phyloP scores from a whole-genome alignment of 257 asterid genomes.

The Forsythia suspensa region DNA sequence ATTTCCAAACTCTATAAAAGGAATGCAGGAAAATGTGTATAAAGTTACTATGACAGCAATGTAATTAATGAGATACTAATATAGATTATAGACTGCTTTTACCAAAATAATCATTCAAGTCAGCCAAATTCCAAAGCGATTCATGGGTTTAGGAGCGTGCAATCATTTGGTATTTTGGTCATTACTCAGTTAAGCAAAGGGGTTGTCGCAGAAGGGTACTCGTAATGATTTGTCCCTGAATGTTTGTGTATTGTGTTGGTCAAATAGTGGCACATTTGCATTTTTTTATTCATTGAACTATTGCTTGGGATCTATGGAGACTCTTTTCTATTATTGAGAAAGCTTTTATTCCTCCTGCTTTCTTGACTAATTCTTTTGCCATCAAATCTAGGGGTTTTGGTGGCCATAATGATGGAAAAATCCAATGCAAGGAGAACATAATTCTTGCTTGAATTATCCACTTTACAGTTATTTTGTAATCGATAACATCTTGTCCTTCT shows the following conservation, averaged over 20 bases:
- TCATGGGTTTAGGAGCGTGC: no score
- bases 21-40: no score
- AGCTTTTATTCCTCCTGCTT: neutral
- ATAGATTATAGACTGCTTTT: neutral
- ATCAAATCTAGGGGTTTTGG: neutral
- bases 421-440: neutral
- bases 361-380: neutral
- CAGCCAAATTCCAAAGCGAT: no score
- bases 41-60: neutral
- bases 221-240: neutral
- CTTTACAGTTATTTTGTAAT: neutral
- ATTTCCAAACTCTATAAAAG: no score
- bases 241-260: neutral
- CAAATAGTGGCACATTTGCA: neutral
- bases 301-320: neutral
- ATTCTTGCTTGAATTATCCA: neutral
- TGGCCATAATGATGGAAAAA: neutral
- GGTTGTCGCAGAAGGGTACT: neutral
- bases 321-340: no score
- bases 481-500: neutral
- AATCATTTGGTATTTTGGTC: no score
- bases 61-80: neutral
- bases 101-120: no score
- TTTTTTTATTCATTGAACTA: neutral
- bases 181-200: neutral